A percentile compares a stretch with the other conserved stretches of the same genome.
phyloP scores from a whole-genome alignment of 2,329 filamentous ascomycete genomes.

The Neopestalotiopsis rosae region DNA sequence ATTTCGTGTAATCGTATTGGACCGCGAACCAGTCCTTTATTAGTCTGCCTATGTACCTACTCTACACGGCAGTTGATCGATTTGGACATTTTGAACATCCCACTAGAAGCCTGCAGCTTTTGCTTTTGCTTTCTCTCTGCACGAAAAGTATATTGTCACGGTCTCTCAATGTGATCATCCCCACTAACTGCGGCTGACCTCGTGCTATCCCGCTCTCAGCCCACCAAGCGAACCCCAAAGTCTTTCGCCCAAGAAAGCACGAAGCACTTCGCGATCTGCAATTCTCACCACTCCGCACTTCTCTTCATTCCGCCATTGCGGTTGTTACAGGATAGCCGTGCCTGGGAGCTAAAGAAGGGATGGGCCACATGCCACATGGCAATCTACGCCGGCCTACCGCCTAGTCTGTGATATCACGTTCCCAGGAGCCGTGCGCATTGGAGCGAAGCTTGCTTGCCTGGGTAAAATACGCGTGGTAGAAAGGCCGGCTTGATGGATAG shows the following conservation, averaged over 20 bases:
- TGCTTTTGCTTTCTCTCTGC: background rate
- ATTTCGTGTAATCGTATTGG: background rate
- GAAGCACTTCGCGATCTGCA: constrained; percentile 4
- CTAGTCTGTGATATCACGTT: background rate
- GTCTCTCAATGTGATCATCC: background rate
- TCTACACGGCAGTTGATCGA: background rate
- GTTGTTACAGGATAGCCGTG: constrained; percentile 1
- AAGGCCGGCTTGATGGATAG: background rate
- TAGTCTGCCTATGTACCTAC: background rate
- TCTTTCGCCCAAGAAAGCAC: background rate
- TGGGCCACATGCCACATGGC: constrained; percentile 17
- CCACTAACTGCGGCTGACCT: background rate
- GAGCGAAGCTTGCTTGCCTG: background rate
- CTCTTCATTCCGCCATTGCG: constrained; percentile 1
- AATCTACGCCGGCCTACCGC: background rate
- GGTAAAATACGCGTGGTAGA: background rate
- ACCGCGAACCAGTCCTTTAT: background rate
- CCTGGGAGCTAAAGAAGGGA: background rate
- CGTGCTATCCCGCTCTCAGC: background rate
- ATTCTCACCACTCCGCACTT: background rate
- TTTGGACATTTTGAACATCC: background rate
- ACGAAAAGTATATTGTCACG: background rate
- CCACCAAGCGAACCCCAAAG: background rate
- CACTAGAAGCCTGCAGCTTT: background rate
- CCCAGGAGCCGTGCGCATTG: background rate